A percentile compares a stretch with the other conserved stretches of the same genome.
These are phyloP conservation scores for Bolboschoenoplectus hybrid DNA, from an alignment of 202 grass and related monocot genomes.

Conservation along the genomic window DNA sequence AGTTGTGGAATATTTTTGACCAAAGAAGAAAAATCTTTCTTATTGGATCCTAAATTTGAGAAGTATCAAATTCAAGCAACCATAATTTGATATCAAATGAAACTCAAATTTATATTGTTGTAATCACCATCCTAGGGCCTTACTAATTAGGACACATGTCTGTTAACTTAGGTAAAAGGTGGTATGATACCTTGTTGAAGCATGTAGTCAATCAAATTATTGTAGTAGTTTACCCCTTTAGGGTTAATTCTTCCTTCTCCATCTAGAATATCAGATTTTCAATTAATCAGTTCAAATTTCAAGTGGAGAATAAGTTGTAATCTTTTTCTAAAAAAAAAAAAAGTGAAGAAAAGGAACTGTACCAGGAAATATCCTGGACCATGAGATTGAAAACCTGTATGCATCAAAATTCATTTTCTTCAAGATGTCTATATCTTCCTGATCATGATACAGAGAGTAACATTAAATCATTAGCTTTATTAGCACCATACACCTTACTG, in stretches of 20 bases:
- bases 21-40: background rate
- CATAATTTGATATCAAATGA: background rate
- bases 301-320: background rate
- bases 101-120: background rate
- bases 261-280: conserved; percentile 49
- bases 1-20: background rate
- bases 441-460: background rate
- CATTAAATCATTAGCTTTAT: background rate
- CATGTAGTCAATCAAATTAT: conserved; percentile 79
- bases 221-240: conserved; percentile 82
- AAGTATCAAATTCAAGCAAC: background rate
- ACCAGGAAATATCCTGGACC: conserved; percentile 91
- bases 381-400: conserved; percentile 88
- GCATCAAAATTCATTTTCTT: conserved; percentile 78
- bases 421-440: conserved; percentile 85
- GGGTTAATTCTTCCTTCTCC: conserved; percentile 65
- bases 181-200: conserved; percentile 62
- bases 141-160: background rate
- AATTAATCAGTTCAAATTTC: conserved; percentile 24
- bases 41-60: background rate
- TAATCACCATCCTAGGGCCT: conserved; percentile 27
- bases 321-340: background rate
- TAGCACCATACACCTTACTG: background rate
- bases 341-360: conserved; percentile 1
- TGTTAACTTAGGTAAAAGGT: conserved; percentile 11